Percentiles rank a stretch among this genome's conserved stretches.
These are phyloP conservation scores for Solanum pimpinellifolium DNA, from an alignment of 257 asterid genomes.

Conservation along the genomic window DNA sequence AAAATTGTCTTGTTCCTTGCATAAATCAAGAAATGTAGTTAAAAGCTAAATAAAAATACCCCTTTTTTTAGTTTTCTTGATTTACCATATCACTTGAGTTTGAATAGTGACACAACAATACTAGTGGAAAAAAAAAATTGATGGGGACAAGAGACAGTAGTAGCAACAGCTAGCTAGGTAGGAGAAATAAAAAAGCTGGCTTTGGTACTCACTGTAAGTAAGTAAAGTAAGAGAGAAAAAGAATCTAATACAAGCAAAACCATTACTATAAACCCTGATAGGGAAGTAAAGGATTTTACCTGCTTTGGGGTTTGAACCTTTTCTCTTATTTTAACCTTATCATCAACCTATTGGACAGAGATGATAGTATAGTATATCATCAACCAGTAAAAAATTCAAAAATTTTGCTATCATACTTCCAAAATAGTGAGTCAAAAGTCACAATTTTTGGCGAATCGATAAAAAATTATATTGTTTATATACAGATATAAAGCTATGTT, in stretches of 20 bases:
- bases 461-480: too few relatives aligned
- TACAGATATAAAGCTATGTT: too few relatives aligned
- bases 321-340: background rate
- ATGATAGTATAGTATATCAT: background rate
- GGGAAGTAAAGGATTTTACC: background rate
- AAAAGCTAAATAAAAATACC: background rate
- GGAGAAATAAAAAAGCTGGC: background rate
- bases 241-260: background rate
- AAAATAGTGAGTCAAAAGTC: background rate
- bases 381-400: background rate
- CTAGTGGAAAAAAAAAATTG: background rate
- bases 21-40: background rate
- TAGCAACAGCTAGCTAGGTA: background rate
- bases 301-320: background rate
- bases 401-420: background rate
- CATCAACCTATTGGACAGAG: background rate
- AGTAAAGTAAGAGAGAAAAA: background rate
- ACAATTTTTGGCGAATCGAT: accelerated
- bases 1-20: background rate
- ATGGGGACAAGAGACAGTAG: constrained; percentile 5
- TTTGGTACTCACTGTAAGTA: background rate
- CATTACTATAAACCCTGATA: background rate
- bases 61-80: constrained; percentile 1
- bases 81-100: constrained; percentile 14
- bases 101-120: background rate